Evolutionary conservation across 208 protist species (phyloP).

Genomic region (Strigomonas oncopelti): DNA sequence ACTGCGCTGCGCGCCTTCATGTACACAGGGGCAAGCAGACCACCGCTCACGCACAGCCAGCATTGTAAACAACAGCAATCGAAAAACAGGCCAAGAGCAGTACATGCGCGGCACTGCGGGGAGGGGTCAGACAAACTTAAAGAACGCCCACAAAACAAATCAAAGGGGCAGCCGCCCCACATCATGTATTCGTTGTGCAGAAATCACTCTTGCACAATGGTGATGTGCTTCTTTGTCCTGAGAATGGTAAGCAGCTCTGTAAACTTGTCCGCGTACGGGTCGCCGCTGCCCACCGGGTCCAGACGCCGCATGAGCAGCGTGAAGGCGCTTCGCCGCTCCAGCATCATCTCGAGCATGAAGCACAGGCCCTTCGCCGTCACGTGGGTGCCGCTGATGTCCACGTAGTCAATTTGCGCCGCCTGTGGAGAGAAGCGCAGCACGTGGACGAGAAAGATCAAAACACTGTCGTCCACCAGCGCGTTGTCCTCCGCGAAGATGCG

Average conservation of each 20-base stretch:
- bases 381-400: conserved; percentile 77
- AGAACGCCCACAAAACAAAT: no score
- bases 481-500: conserved; percentile 59
- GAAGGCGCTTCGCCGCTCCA: conserved; percentile 60
- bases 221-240: neutral
- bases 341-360: conserved; percentile 80
- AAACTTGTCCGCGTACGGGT: conserved; percentile 3
- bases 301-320: conserved; percentile 33
- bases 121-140: no score
- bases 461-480: conserved; percentile 53
- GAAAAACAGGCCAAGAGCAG: no score
- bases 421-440: conserved; percentile 79
- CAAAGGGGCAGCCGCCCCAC: no score
- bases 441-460: conserved; percentile 74
- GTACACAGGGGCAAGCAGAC: no score
- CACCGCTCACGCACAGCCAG: no score
- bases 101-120: no score
- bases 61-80: no score
- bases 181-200: neutral
- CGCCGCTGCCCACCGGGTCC: neutral
- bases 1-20: no score
- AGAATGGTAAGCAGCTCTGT: conserved; percentile 8
- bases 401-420: conserved; percentile 55
- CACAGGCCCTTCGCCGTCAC: conserved; percentile 75
- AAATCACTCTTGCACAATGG: conserved; percentile 1